Conservation (phyloP, 108 stramenopile genomes). For the Pseudonitzschia multistriata region DNA sequence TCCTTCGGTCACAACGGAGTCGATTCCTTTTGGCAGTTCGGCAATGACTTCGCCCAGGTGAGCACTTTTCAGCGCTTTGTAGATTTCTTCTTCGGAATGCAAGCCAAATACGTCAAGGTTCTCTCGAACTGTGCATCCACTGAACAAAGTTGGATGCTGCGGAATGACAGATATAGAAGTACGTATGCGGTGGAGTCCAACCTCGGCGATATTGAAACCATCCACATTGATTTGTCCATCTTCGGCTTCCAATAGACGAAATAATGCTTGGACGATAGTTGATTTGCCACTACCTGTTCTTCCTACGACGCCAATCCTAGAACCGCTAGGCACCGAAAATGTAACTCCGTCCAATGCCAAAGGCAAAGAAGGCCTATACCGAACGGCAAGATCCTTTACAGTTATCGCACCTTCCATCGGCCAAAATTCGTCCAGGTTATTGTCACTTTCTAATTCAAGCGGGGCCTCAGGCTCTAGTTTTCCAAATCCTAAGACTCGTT, state of each 20-base stretch:
- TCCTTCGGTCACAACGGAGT: conserved; percentile 82
- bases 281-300: conserved; percentile 74
- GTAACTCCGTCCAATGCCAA: conserved; percentile 62
- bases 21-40: conserved; percentile 55
- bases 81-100: conserved; percentile 53
- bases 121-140: conserved; percentile 86
- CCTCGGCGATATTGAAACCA: conserved; percentile 72
- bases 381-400: conserved; percentile 54
- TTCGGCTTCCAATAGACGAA: conserved; percentile 82
- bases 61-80: conserved; percentile 51
- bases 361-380: conserved; percentile 80
- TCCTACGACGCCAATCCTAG: conserved; percentile 89
- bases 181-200: conserved; percentile 89
- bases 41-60: conserved; percentile 66
- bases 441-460: conserved; percentile 50
- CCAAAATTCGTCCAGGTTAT: conserved; percentile 51
- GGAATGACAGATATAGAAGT: conserved; percentile 88
- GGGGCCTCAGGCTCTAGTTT: conserved; percentile 69
- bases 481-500: conserved; percentile 74
- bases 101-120: conserved; percentile 92
- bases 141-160: conserved; percentile 90
- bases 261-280: conserved; percentile 72
- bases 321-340: conserved; percentile 72
- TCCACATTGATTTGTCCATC: conserved; percentile 80
- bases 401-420: conserved; percentile 68